Evolutionary conservation across 768 basidiomycete genomes (phyloP), one percentile per base, ranked within the genome.

Genomic region (Xerocomellus dryophilus): DNA sequence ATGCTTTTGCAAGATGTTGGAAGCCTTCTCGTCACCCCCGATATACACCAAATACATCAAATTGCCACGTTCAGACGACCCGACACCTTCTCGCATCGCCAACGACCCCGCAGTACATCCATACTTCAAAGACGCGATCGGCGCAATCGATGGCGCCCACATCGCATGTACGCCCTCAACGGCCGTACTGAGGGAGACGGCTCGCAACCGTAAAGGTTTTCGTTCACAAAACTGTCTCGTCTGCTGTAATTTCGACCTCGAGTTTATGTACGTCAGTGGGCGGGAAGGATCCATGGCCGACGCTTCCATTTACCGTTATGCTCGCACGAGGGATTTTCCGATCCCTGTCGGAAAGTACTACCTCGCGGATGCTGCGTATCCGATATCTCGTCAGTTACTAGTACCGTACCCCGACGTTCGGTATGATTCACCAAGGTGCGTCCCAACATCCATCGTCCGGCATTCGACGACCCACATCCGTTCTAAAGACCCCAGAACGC

Each of bases 401-500:
- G 35, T 36, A 8, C 35, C 17, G 3, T 36, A 36, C 17, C 17
- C 2, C 5, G 35, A 17, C 5, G 8, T 2, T 4, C 8, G 5
- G 15, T 36, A 7, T 36, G 17, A n/a, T n/a, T 36, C n/a, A 11
- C 35, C 35, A 6, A 12, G 7, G 34, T 35, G 7, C 7, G 34
- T 35, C 15, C 34, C 14, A 11, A 12, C 14, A 1, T 35, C 7
- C 2, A 35, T 35, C 10, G 7, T 17, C 15, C 15, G 0, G 6
- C 34, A 35, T 35, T 35, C 29, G 10, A 29, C 10, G 29, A 10
- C 29, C 10, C 10, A 29, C 9, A 29, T 35, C 17, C 17, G 34
- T 14, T 35, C 14, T 35, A 17, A 43, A 66, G 61, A 39, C 64
- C 65, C 4, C 10, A 23, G 20, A 59, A 56, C 43, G 12, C 23